Percentiles rank a stretch among this genome's conserved stretches.
These are phyloP conservation scores for Oxyria digyna DNA, from an alignment of 148 eudicot genomes.

Conservation along the genomic window DNA sequence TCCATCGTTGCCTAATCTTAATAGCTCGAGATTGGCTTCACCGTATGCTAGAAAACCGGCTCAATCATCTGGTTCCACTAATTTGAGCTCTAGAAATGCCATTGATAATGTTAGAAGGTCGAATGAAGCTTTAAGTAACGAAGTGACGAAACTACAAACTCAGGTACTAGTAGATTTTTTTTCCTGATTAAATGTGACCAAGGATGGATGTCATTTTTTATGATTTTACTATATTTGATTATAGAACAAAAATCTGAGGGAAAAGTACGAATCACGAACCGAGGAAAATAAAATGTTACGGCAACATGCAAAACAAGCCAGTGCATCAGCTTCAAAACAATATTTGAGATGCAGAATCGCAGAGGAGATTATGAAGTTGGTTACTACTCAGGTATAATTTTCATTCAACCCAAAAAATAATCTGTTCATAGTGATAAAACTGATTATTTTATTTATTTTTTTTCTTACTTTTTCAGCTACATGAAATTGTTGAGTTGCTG, in stretches of 20 bases:
- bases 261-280: constrained; percentile 54
- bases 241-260: constrained; percentile 55
- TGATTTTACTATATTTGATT: background rate
- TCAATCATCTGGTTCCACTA: constrained; percentile 53
- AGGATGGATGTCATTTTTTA: background rate
- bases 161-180: constrained; percentile 26
- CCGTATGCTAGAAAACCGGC: constrained; percentile 47
- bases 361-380: constrained; percentile 34
- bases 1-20: constrained; percentile 24
- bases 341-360: constrained; percentile 38
- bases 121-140: constrained; percentile 65
- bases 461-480: constrained; percentile 25
- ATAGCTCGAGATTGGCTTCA: constrained; percentile 48
- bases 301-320: constrained; percentile 37
- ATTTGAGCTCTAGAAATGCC: constrained; percentile 47
- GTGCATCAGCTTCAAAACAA: constrained; percentile 41
- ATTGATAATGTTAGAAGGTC: constrained; percentile 68
- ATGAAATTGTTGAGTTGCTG: constrained; percentile 39
- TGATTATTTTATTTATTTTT: background rate
- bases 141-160: constrained; percentile 61
- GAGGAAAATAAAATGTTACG: constrained; percentile 45
- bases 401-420: background rate
- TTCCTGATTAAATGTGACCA: background rate
- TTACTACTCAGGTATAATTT: constrained; percentile 32
- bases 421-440: background rate